Evolutionary conservation across 2,329 filamentous ascomycete genomes (phyloP), one percentile per base, ranked within the genome.

Genomic region (Penicillium sp.): DNA sequence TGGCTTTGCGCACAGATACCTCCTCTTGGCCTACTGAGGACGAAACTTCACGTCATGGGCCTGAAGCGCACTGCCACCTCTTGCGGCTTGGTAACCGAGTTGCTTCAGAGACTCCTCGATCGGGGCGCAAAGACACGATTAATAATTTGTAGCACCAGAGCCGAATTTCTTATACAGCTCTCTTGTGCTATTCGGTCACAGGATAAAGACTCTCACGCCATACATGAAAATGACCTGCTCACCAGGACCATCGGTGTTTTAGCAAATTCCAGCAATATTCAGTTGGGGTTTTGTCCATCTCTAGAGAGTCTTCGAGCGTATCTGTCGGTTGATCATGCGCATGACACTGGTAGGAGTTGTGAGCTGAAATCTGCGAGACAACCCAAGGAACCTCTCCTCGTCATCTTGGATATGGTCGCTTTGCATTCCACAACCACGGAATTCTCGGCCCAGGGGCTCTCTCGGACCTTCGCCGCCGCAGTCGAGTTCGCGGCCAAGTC

Each of bases 251-350:
- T 95, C 11, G 78, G 83, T 46, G 79, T 88, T 53, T 74, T 90
- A 27, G 80, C 84, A 40, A 77, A 79, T 3, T 84, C 88, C 6
- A 79, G 82, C 28, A 81, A 84, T 58, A 78, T 94, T 53, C 81
- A 80, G 46, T 67, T 90, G 7, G 72, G 81, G 33, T 96, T 94
- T 68, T 79, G 82, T 46, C 82, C 88, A 0, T 88, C 85, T 2
- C 77, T 93, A 46, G 82, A 86, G 24, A 83, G 87, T 65, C 78
- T 95, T 5, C 84, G 88, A 46, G 88, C 88, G 33, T 88, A 85
- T 60, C 75, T 96, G 13, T 75, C 85, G 37, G 75, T 80, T 44
- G 77, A 81, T 32, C 39, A 13, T 26, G 36, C 39, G 9, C 43
- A 34, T 28, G 35, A 26, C 28, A 38, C 40, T 5, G 18, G 18